phyloP scores from a whole-genome alignment of 1,284 basidiomycete species.

The Puccinia hordei region DNA sequence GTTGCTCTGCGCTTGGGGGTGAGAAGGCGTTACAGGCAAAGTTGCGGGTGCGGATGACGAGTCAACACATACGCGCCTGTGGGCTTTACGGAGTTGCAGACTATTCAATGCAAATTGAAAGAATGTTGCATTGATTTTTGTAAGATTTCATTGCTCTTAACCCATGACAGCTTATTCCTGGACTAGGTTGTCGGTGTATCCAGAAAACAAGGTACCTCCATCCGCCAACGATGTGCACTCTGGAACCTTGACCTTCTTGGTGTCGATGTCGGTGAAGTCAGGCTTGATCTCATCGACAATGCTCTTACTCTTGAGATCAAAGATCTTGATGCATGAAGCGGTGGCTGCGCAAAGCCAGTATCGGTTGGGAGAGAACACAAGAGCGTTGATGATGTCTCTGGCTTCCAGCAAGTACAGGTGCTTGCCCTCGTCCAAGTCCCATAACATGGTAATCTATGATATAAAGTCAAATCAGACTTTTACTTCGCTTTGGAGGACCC shows the following conservation, averaged over 20 bases:
- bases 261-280: conserved; percentile 75
- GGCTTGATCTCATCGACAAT: conserved; percentile 99
- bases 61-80: too few relatives aligned
- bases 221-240: conserved; percentile 97
- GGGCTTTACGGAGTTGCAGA: too few relatives aligned
- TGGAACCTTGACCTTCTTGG: conserved; percentile 76
- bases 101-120: too few relatives aligned
- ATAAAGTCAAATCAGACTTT: neutral
- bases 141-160: conserved; percentile 1
- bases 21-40: neutral
- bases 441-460: conserved; percentile 93
- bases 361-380: conserved; percentile 98
- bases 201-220: conserved; percentile 66
- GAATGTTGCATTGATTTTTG: neutral
- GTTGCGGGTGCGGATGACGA: neutral
- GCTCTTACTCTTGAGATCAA: conserved; percentile 88
- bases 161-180: conserved; percentile 60
- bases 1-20: neutral
- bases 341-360: conserved; percentile 99
- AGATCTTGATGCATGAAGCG: conserved; percentile 97
- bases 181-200: conserved; percentile 60
- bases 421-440: conserved; percentile 99
- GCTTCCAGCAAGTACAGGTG: conserved; percentile 99
- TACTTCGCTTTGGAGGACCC: neutral
- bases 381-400: conserved; percentile 96